Base-by-base conservation (phyloP, 1,284 basidiomycete genomes). In the Microbotryum lychnidis-dioicae region DNA sequence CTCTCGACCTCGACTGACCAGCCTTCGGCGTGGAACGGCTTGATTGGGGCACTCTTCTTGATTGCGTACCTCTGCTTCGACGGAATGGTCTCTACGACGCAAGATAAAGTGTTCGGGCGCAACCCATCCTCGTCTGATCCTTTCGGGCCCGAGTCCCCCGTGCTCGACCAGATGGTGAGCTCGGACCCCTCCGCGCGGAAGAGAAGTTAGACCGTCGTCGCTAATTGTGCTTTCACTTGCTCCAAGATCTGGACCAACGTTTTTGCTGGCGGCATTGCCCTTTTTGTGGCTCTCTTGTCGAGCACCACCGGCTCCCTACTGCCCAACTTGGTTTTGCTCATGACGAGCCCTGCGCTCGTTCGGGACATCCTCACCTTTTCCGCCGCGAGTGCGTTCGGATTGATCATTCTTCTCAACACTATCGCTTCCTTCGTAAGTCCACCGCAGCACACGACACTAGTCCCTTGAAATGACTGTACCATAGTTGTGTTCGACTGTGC, bases 11-110 rank as follows among this genome's bases (percentile, higher is more conserved):
- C 21, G 48, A 37, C 23, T 12, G 37, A 42, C 37, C 37, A 42
- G 14, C 57, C 2, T 37, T 54, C 25, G n/a, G 27, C 9, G 27
- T 48, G 31, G 47, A 51, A 59, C 29, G 64, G 50, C 1, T 42
- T 64, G 6, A 7, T 37, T 5, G 67, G 67, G 5, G 44, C 67
- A 1, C n/a, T 52, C 6, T 68, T 44, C 54, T 54, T 68, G 5
- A 6, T 64, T 20, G 62, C 62, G 3, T 72, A 72, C 53, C 61
- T 72, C 42, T 68, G 65, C 63, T 72, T 72, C 60, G 71, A 72
- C 49, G 71, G 70, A 9, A 56, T 72, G 8, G 70, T 70, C 12
- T 61, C 56, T 25, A 71, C 71, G 8, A 72, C 71, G 25, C 71
- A 70, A 55, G 67, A 71, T 57, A 56, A 60, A 29, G 70, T 68